phyloP scores from a whole-genome alignment of 495 filamentous ascomycete species.

The Penicillium daleae region DNA sequence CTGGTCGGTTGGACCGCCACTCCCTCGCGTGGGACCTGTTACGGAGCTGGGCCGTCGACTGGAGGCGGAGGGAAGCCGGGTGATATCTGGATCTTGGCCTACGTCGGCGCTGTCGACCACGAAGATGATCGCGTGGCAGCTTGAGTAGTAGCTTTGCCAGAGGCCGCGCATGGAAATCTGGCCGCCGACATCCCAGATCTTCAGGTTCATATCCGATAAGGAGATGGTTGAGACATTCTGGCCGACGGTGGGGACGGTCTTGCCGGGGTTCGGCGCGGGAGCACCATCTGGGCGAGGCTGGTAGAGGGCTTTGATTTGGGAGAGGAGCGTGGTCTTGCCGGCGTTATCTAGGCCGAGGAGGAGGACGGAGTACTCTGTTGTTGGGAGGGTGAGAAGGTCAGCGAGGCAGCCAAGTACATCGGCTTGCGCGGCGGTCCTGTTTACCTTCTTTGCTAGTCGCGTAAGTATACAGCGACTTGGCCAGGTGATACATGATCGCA shows the following conservation, averaged over 20 bases:
- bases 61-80: slow-evolving; percentile 32
- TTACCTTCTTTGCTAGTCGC: slow-evolving; percentile 93
- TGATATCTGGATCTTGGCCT: slow-evolving; percentile 68
- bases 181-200: slow-evolving; percentile 98
- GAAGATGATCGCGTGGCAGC: slow-evolving; percentile 95
- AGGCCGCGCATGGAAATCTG: slow-evolving; percentile 86
- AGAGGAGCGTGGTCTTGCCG: slow-evolving; percentile 97
- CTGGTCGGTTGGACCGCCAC: slow-evolving; percentile 16
- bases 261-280: slow-evolving; percentile 55
- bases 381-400: background rate
- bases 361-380: slow-evolving; percentile 90
- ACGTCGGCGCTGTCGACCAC: slow-evolving; percentile 94
- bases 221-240: slow-evolving; percentile 93
- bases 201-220: slow-evolving; percentile 89
- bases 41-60: slow-evolving; percentile 37
- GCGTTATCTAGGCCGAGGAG: slow-evolving; percentile 97
- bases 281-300: slow-evolving; percentile 62
- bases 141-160: slow-evolving; percentile 94
- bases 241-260: slow-evolving; percentile 94
- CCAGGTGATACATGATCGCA: slow-evolving; percentile 88
- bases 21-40: slow-evolving; percentile 28
- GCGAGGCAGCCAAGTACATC: background rate
- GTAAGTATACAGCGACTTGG: slow-evolving; percentile 90
- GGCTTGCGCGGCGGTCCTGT: background rate
- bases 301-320: slow-evolving; percentile 89